Percentiles rank a stretch among this genome's conserved stretches.
These are phyloP conservation scores for Inonotus obliquus DNA, from an alignment of 1,284 basidiomycete species.

Conservation along the genomic window DNA sequence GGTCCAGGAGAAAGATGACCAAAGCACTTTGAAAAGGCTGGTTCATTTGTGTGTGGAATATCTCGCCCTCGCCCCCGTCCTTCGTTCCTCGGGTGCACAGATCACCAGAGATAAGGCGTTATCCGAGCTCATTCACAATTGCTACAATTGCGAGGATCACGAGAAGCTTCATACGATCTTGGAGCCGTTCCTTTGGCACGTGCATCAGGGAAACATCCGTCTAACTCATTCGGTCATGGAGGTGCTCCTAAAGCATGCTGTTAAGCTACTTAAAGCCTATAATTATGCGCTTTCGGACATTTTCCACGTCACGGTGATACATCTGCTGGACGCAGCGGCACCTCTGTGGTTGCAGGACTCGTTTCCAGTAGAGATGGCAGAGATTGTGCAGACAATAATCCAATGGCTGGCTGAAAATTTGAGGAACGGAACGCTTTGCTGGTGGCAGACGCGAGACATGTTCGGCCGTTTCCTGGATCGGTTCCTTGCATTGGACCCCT, in stretches of 20 bases:
- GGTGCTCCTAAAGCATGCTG: constrained; percentile 50
- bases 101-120: constrained; percentile 62
- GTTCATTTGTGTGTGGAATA: constrained; percentile 49
- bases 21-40: constrained; percentile 30
- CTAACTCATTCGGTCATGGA: constrained; percentile 49
- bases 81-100: constrained; percentile 53
- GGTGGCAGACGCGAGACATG: constrained; percentile 68
- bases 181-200: constrained; percentile 50
- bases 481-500: constrained; percentile 60
- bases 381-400: constrained; percentile 45
- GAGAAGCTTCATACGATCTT: constrained; percentile 55
- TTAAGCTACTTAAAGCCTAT: constrained; percentile 52
- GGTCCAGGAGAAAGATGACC: constrained; percentile 25
- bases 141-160: constrained; percentile 42
- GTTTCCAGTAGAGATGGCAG: constrained; percentile 34
- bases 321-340: constrained; percentile 64
- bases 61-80: constrained; percentile 51
- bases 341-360: constrained; percentile 55
- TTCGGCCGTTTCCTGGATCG: constrained; percentile 62
- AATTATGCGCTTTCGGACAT: constrained; percentile 51
- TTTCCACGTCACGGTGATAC: constrained; percentile 50
- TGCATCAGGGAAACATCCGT: constrained; percentile 50
- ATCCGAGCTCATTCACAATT: constrained; percentile 51
- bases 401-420: constrained; percentile 48
- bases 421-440: constrained; percentile 40